Base-by-base conservation (phyloP, 371 early-diverging fungal species). In the Lichtheimia ornata region DNA sequence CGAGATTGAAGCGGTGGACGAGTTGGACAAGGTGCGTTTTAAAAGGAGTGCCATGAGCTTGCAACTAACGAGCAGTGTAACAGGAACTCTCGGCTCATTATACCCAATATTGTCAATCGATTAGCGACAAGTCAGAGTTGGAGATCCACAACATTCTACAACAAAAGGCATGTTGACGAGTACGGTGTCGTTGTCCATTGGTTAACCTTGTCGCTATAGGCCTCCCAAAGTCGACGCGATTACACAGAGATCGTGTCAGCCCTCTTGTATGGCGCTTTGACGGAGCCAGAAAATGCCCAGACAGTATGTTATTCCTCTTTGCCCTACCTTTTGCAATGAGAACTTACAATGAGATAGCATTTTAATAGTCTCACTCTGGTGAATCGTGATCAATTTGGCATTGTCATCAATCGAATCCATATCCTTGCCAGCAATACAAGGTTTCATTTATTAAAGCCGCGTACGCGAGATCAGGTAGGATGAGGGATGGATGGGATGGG, bases 91-190 rank as follows among this genome's bases (percentile, higher is more conserved):
- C 73, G 0, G 65, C 63, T 24, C 67, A 74, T 45, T 80, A 76
- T 67, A 71, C 79, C 5, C 61, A 70, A 14, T 72, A 87, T 40
- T 56, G 66, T 53, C 74, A 70, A 5, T 59, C 79, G 5, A 52
- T 82, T 17, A 66, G 67, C 13, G 86, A 81, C 18, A 84, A 80
- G 64, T 73, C 89, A n/a, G 84, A 85, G 52, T 69, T 77, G 27
- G 90, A 91, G 40, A 65, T 83, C 6, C 90, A 91, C 61, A 85
- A 84, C 42, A 70, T 73, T 22, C 65, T 89, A 13, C 91, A 91
- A 56, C 87, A 85, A 15, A 78, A 70, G 58, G 86, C 70, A 61
- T 65, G 28, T 20, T 41, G 52, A 7, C n/a, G 49, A 27, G 35
- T 22, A n/a, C 45, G 24, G 35, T 22, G 2, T 13, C 12, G 20